phyloP scores from a whole-genome alignment of 1,284 basidiomycete species.

The Trichosporon asahii region DNA sequence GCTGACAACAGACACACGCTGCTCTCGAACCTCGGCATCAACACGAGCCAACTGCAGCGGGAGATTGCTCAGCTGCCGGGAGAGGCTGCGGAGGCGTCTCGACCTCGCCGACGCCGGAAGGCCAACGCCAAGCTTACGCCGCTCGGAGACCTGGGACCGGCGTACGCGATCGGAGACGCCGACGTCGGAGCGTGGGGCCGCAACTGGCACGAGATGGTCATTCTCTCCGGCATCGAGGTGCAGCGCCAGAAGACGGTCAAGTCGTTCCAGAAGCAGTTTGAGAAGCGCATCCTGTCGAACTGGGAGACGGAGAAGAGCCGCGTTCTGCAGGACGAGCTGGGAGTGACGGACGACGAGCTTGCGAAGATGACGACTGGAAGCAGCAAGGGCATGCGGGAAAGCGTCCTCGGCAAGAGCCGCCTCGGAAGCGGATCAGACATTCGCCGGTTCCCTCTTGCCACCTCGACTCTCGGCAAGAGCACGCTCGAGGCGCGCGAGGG shows the following conservation, averaged over 20 bases:
- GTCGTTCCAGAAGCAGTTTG: slow-evolving; percentile 46
- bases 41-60: slow-evolving; percentile 46
- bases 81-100: slow-evolving; percentile 15
- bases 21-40: slow-evolving; percentile 48
- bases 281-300: slow-evolving; percentile 42
- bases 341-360: slow-evolving; percentile 48
- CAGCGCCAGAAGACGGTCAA: slow-evolving; percentile 48
- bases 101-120: slow-evolving; percentile 28
- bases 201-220: slow-evolving; percentile 51
- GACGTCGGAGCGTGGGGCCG: slow-evolving; percentile 47
- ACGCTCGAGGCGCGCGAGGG: slow-evolving; percentile 39
- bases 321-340: slow-evolving; percentile 48
- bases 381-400: slow-evolving; percentile 16
- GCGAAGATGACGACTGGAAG: slow-evolving; percentile 27
- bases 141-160: slow-evolving; percentile 32
- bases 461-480: slow-evolving; percentile 33
- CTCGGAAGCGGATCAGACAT: slow-evolving; percentile 41
- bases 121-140: slow-evolving; percentile 25
- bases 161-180: slow-evolving; percentile 35
- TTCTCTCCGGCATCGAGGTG: slow-evolving; percentile 46
- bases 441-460: slow-evolving; percentile 39
- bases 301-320: slow-evolving; percentile 47
- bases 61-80: slow-evolving; percentile 40
- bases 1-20: slow-evolving; percentile 33
- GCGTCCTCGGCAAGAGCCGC: slow-evolving; percentile 33